These are phyloP conservation scores for Epithele typhae DNA, from an alignment of 768 basidiomycete genomes.

Conservation along the genomic window DNA sequence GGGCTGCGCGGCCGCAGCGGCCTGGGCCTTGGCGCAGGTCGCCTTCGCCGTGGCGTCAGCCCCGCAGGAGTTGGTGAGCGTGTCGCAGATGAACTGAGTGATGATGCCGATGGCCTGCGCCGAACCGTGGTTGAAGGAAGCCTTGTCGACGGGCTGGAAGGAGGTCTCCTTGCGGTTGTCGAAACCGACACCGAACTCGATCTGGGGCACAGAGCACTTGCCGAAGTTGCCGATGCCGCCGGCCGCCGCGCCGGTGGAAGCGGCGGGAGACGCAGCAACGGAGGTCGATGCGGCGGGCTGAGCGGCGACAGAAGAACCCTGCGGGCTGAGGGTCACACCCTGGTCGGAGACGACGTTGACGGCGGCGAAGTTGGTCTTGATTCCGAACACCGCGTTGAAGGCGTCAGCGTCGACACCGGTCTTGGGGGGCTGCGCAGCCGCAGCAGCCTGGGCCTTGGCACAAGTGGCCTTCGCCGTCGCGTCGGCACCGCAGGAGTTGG, in stretches of 20 bases:
- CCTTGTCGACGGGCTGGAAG: conserved; percentile 47
- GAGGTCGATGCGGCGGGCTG: conserved; percentile 14
- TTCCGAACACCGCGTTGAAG: conserved; percentile 59
- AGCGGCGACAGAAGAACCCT: conserved; percentile 20
- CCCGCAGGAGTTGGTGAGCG: conserved; percentile 46
- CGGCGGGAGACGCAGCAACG: conserved; percentile 15
- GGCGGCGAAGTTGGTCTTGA: conserved; percentile 45
- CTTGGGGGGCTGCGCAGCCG: conserved; percentile 22
- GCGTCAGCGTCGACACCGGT: conserved; percentile 55
- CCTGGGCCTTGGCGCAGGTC: conserved; percentile 40
- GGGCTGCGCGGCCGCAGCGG: conserved; percentile 22
- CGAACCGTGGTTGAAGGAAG: conserved; percentile 51
- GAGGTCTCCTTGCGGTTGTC: conserved; percentile 50
- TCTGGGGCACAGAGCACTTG: conserved; percentile 48
- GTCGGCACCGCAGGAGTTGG: conserved; percentile 53
- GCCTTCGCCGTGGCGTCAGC: conserved; percentile 50
- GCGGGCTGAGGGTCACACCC: conserved; percentile 31
- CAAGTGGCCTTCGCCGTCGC: conserved; percentile 49
- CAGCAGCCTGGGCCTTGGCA: conserved; percentile 30
- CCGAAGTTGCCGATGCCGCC: conserved; percentile 41
- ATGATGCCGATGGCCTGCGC: conserved; percentile 60
- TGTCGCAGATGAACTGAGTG: conserved; percentile 55
- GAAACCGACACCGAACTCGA: conserved; percentile 52
- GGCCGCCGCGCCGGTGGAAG: conserved; percentile 9
- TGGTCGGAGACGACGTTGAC: conserved; percentile 42